Percentiles rank a stretch among this genome's conserved stretches.
These are phyloP conservation scores for Stemphylium beticola DNA, from an alignment of 2,329 filamentous ascomycete genomes.

Conservation along the genomic window DNA sequence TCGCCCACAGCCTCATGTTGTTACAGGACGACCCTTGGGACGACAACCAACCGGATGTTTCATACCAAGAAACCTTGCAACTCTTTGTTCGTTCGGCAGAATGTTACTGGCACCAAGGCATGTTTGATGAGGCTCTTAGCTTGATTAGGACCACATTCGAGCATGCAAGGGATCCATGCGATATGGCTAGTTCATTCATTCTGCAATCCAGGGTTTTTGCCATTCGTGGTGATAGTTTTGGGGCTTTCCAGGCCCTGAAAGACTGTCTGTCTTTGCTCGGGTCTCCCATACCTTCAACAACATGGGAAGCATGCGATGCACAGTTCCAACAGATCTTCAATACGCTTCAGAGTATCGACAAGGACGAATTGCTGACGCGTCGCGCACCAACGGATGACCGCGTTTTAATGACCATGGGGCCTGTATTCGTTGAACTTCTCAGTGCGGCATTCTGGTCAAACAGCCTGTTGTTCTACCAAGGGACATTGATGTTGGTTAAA, in stretches of 20 bases:
- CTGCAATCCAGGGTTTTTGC: slow-evolving; percentile 80
- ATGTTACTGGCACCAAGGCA: slow-evolving; percentile 79
- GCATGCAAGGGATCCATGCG: slow-evolving; percentile 72
- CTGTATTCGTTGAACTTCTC: slow-evolving; percentile 72
- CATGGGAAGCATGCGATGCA: slow-evolving; percentile 78
- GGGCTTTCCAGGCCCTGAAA: slow-evolving; percentile 70
- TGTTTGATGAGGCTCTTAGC: slow-evolving; percentile 69
- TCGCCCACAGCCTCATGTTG: slow-evolving; percentile 75
- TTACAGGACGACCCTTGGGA: slow-evolving; percentile 82
- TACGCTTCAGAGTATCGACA: slow-evolving; percentile 51
- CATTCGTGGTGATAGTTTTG: slow-evolving; percentile 72
- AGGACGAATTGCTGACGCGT: slow-evolving; percentile 55
- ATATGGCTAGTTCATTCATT: slow-evolving; percentile 85
- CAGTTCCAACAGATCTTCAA: slow-evolving; percentile 65
- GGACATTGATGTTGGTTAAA: slow-evolving; percentile 70
- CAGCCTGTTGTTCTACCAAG: slow-evolving; percentile 73
- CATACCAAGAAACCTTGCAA: slow-evolving; percentile 82
- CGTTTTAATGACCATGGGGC: slow-evolving; percentile 67
- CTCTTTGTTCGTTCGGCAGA: slow-evolving; percentile 77
- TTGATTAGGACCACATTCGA: slow-evolving; percentile 74
- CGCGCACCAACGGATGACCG: slow-evolving; percentile 56
- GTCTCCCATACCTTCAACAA: slow-evolving; percentile 68
- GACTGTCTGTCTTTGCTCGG: slow-evolving; percentile 72
- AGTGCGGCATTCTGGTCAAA: slow-evolving; percentile 78
- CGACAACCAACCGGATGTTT: slow-evolving; percentile 71